Evolutionary conservation across 2,329 filamentous ascomycete species (phyloP), one percentile per base, ranked within the genome.

Genomic region (Colletotrichum brevisporum): DNA sequence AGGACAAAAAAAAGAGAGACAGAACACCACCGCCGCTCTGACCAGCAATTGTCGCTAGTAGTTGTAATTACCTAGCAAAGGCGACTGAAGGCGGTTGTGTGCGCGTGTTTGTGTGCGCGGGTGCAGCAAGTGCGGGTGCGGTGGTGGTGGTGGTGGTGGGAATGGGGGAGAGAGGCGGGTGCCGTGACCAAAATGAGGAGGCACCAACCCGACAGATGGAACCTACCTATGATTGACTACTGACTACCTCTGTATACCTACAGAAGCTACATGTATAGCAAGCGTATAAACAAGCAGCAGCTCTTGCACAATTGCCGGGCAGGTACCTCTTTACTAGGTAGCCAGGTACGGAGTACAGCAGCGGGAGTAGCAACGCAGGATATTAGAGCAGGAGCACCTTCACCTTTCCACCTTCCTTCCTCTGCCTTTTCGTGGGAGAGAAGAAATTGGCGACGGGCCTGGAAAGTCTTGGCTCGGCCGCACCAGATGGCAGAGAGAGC

Each of bases 391-490:
- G 9, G 31, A 36, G 10, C 31, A 9, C 8, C 8, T 9, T 8
- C 31, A 31, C 27, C 27, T 31, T 9, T 9, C 27, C 27, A 36
- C 31, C 31, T 36, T 36, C 31, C 31, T 36, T 36, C 31, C 10
- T 36, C 4, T 36, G 31, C 31, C 31, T 36, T 36, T 36, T 2
- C 31, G 31, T 36, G 31, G 31, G 31, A 36, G 10, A 36, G 21
- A 55, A 67, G 53, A 68, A 52, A 58, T 68, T 68, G 65, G 47
- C 36, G 60, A 41, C 48, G 60, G 53, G 60, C 36, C 60, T 56
- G 50, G 62, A 18, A 27, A 57, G 60, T 59, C 65, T 68, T 68
- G 65, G 65, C 65, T 64, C 57, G 65, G 53, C 65, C 65, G 59
- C 52, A 63, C 59, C 52, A 63, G n/a, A n/a, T n/a, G n/a, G n/a